Evolutionary conservation across 2,329 filamentous ascomycete genomes (phyloP).

Genomic region (Cladosporium velox): DNA sequence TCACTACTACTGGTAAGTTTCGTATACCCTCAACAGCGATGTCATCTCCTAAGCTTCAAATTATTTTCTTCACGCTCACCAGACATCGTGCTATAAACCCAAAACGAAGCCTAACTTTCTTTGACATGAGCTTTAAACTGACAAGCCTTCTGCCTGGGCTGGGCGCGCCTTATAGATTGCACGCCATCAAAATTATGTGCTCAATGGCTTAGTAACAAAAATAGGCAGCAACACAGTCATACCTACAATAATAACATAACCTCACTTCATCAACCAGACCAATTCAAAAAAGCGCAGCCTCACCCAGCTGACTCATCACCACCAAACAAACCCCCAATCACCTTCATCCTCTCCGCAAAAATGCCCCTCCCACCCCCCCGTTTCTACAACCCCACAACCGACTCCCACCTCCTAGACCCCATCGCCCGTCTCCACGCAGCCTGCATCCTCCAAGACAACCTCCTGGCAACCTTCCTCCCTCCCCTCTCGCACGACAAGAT

Average conservation of each 20-base stretch:
- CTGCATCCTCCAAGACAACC: constrained; percentile 61
- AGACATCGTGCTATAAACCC: not conserved
- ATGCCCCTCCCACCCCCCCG: constrained; percentile 22
- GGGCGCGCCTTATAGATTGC: not conserved
- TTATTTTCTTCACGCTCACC: not conserved
- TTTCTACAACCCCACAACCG: constrained; percentile 31
- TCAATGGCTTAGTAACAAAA: not conserved
- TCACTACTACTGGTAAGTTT: not conserved
- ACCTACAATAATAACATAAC: not conserved
- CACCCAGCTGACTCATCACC: not conserved
- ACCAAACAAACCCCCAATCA: not conserved
- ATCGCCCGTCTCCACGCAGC: constrained; percentile 60
- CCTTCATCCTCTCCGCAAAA: not conserved
- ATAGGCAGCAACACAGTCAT: not conserved
- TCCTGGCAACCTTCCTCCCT: constrained; percentile 61
- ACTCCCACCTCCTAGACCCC: constrained; percentile 57
- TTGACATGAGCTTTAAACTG: not conserved
- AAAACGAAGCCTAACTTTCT: not conserved
- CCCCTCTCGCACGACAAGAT: constrained; percentile 60
- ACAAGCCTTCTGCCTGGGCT: not conserved
- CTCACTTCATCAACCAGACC: not conserved
- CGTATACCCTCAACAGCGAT: not conserved
- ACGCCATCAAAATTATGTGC: not conserved
- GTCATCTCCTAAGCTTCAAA: not conserved
- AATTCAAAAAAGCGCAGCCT: too few relatives aligned